Base-by-base conservation (phyloP, 768 basidiomycete species). In the Amanita polypyramis region DNA sequence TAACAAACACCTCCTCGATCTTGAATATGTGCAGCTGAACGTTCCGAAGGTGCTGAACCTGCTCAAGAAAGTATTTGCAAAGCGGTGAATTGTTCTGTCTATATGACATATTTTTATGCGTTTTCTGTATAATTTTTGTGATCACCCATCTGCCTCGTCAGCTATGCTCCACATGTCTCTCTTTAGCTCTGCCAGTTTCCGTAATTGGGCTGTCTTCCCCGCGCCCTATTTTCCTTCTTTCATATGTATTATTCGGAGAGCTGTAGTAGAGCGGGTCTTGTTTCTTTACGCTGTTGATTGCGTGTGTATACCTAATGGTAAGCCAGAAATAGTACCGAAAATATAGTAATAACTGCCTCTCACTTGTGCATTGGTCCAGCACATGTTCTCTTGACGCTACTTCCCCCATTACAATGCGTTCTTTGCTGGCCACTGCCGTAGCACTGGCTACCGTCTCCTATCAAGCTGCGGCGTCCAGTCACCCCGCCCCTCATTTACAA, bases 21-120 rank as follows among this genome's bases (percentile, higher is more conserved):
- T 99, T 54, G 96, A 98, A 69, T 98, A 99, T 61, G 95, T 97
- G 49, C 91, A 96, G 65, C 70, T 97, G 53, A 95, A 96, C 62
- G 95, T 98, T 23, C 89, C 90, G 0, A 97, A 97, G 66, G 91
- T 96, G 42, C 73, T 96, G 30, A 85, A 80, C 25, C 76, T 96
- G 47, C 73, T 95, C 59, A 95, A 91, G 74, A 95, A 95, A 70
- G 91, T 95, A 53, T 91, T 92, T 60, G 82, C 84, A 17, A 89
- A 88, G 69, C 84, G 88, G 65, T 88, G 68, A 82, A 58, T 38
- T 39, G 39, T 32, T 52, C 50, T 51, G 53, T 44, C 38, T 43
- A 45, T 58, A 52, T 17, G 32, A 44, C 33, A 34, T 50, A 50
- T 45, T 37, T 50, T 50, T 43, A 50, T 45, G 42, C 23, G 48